Conservation (phyloP, 2,329 filamentous ascomycete species). For the Neonectria punicea region DNA sequence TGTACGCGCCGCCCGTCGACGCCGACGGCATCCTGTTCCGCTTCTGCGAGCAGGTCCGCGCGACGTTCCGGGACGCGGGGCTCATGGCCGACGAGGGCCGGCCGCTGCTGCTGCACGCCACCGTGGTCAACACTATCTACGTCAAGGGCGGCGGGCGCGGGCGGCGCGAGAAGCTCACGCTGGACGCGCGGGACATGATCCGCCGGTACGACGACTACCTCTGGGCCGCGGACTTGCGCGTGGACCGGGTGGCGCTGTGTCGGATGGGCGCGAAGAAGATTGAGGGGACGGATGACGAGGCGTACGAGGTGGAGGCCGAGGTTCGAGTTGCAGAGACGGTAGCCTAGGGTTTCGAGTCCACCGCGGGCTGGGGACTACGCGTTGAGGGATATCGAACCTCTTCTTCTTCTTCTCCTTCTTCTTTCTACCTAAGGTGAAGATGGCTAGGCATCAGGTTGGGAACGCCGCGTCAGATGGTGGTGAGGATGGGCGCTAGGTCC, state of each 20-base stretch:
- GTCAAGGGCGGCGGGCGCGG: conserved; percentile 55
- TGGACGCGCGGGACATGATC: conserved; percentile 68
- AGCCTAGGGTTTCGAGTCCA: conserved; percentile 10
- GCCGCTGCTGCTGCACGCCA: conserved; percentile 82
- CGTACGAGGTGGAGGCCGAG: conserved; percentile 65
- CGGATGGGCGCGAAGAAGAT: conserved; percentile 84
- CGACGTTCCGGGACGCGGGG: conserved; percentile 64
- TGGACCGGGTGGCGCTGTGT: conserved; percentile 83
- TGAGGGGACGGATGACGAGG: conserved; percentile 62
- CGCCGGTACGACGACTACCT: conserved; percentile 70
- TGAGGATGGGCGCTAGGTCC: not conserved
- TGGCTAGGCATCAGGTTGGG: conserved; percentile 15
- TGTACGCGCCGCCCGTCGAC: conserved; percentile 73
- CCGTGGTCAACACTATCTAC: conserved; percentile 87
- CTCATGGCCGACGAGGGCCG: conserved; percentile 69
- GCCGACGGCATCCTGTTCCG: conserved; percentile 58
- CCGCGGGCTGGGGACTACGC: not conserved
- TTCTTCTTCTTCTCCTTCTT: too few species aligned
- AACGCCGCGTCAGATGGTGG: not conserved
- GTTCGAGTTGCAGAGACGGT: conserved; percentile 51
- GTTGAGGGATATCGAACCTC: not conserved
- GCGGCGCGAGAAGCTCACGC: conserved; percentile 53
- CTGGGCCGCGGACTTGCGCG: conserved; percentile 75
- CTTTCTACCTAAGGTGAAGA: not conserved
- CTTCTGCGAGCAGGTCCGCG: conserved; percentile 68